A percentile compares a stretch with the other conserved stretches of the same genome.
These are phyloP conservation scores for Fallopia convolvulus DNA, from an alignment of 148 eudicot genomes.

Conservation along the genomic window DNA sequence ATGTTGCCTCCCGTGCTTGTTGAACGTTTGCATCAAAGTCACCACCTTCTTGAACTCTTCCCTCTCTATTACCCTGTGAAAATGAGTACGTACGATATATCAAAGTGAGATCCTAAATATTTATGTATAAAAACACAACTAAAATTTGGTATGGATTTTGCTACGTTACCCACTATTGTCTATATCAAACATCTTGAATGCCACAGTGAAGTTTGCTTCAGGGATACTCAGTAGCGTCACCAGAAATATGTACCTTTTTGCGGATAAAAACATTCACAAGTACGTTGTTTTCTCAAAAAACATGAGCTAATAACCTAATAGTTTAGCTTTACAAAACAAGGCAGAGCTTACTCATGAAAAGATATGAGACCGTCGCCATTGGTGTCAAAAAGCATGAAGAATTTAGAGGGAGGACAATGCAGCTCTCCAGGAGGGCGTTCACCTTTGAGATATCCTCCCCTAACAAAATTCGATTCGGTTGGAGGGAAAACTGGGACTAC, in stretches of 20 bases:
- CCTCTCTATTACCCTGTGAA: conserved; percentile 58
- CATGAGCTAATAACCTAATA: too few species aligned
- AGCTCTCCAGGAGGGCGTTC: conserved; percentile 48
- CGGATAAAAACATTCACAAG: too few species aligned
- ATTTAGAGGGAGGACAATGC: conserved; percentile 63
- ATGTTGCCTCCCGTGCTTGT: conserved; percentile 67
- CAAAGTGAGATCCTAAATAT: background rate
- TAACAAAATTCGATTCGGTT: conserved; percentile 50
- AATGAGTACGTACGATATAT: background rate
- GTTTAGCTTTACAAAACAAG: background rate
- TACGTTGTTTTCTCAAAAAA: too few species aligned
- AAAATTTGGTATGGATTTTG: background rate
- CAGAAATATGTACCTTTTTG: conserved; percentile 48
- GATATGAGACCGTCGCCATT: conserved; percentile 79
- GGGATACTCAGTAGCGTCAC: conserved; percentile 67
- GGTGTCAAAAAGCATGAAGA: conserved; percentile 90
- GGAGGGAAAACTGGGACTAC: conserved; percentile 87
- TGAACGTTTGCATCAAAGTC: conserved; percentile 65
- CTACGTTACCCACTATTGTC: conserved; percentile 52
- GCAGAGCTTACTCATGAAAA: conserved; percentile 63
- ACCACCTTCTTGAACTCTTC: conserved; percentile 88
- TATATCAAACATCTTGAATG: conserved; percentile 84
- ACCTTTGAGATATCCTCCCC: conserved; percentile 67
- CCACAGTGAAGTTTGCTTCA: conserved; percentile 67
- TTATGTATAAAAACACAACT: background rate